Conservation (phyloP, 352 stramenopile species). For the Peronospora belbahrii region DNA sequence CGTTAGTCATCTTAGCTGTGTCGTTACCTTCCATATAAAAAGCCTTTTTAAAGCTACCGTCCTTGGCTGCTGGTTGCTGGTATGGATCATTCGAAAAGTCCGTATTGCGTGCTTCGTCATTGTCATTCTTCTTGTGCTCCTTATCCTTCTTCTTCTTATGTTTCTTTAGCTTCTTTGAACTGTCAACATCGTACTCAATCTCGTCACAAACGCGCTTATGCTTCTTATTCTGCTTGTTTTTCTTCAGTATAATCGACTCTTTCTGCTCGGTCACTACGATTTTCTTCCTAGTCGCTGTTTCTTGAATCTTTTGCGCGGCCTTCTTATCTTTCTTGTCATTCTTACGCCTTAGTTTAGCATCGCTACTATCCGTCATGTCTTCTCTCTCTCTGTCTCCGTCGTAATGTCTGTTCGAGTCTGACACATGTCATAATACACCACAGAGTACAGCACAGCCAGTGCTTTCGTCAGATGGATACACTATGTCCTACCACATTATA, state of each 20-base stretch:
- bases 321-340: conserved; percentile 38
- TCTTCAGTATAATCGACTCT: background rate
- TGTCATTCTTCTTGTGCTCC: conserved; percentile 33
- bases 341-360: conserved; percentile 40
- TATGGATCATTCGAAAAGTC: conserved; percentile 70
- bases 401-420: conserved; percentile 15
- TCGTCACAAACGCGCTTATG: conserved; percentile 26
- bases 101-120: conserved; percentile 26
- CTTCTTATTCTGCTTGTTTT: conserved; percentile 26
- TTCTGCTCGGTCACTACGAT: background rate
- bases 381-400: conserved; percentile 7
- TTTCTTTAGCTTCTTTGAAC: conserved; percentile 33
- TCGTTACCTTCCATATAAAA: conserved; percentile 78
- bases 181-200: conserved; percentile 27
- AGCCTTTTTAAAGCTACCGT: conserved; percentile 75
- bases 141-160: conserved; percentile 54
- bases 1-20: conserved; percentile 67
- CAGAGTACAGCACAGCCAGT: conserved; percentile 26
- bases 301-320: conserved; percentile 27
- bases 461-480: conserved; percentile 13
- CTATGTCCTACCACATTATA: background rate
- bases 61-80: conserved; percentile 53
- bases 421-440: conserved; percentile 3
- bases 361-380: conserved; percentile 22
- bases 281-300: conserved; percentile 8